Evolutionary conservation across 305 asterid genomes (phyloP).

Genomic region (Solanum aculeatissimum): DNA sequence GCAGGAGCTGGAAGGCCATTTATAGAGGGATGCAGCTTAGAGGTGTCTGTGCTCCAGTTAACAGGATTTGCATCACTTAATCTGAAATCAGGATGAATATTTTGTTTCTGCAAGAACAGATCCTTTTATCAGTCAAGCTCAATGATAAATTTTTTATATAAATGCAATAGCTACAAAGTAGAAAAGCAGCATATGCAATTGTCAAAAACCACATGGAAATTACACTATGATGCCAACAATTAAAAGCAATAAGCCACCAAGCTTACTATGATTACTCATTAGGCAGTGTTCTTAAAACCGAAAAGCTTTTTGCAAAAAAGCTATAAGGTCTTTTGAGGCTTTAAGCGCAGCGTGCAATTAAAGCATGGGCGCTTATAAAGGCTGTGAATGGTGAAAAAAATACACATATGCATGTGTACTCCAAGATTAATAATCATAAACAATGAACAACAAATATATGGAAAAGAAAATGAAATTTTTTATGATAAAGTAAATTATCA

Average conservation of each 20-base stretch:
- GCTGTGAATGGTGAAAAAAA: neutral
- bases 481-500: too few relatives aligned
- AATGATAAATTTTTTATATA: neutral
- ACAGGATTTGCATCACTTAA: conserved; percentile 40
- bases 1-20: conserved; percentile 27
- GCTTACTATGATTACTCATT: neutral
- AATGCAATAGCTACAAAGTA: neutral
- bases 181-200: neutral
- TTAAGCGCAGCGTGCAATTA: neutral
- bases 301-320: neutral
- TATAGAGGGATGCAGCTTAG: conserved; percentile 42
- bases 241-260: neutral
- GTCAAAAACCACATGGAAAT: neutral
- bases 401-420: neutral
- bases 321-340: neutral
- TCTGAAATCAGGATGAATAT: conserved; percentile 43
- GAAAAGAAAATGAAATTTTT: neutral
- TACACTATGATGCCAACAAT: neutral
- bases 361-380: neutral
- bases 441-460: neutral
- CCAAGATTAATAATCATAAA: neutral
- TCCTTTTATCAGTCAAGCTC: neutral
- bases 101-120: neutral
- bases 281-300: neutral
- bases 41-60: conserved; percentile 52